A percentile compares a stretch with the other conserved stretches of the same genome.
Conservation (phyloP, 176 grass and related monocot species). For the Microstegium vimineum region DNA sequence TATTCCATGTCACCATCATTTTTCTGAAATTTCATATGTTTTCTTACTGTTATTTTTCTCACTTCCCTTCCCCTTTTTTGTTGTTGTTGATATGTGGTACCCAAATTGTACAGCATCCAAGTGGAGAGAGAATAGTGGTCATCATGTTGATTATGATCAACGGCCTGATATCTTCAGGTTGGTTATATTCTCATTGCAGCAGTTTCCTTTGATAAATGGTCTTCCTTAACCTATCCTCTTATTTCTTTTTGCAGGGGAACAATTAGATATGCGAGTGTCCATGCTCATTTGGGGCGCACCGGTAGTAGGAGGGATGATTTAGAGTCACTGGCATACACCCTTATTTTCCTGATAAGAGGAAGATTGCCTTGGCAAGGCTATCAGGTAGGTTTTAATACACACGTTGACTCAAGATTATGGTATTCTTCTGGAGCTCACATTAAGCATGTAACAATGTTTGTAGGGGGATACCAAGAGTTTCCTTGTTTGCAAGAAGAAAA, state of each 20-base stretch:
- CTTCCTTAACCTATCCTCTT: constrained; percentile 1
- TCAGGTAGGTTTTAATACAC: constrained; percentile 58
- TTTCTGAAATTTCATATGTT: background rate
- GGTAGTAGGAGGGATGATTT: constrained; percentile 94
- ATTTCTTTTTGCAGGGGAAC: constrained; percentile 66
- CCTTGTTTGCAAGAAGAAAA: constrained; percentile 99
- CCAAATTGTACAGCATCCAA: constrained; percentile 60
- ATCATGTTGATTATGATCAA: constrained; percentile 96
- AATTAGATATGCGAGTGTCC: constrained; percentile 90
- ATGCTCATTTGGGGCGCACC: constrained; percentile 95
- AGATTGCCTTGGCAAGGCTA: constrained; percentile 98
- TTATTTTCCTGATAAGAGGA: constrained; percentile 90
- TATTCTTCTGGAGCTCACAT: background rate
- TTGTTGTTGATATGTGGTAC: constrained; percentile 14
- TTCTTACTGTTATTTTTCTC: background rate
- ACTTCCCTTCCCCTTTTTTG: background rate
- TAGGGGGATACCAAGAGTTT: constrained; percentile 97
- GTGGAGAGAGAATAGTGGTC: constrained; percentile 66
- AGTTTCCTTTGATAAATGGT: constrained; percentile 18
- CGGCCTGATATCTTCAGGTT: constrained; percentile 94
- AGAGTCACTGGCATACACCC: constrained; percentile 90
- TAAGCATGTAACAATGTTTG: constrained; percentile 27
- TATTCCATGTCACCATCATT: constrained; percentile 2
- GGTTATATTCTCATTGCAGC: background rate
- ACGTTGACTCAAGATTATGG: constrained; percentile 9